Conservation (phyloP, 2,329 filamentous ascomycete genomes). For the Claviceps maximensis region DNA sequence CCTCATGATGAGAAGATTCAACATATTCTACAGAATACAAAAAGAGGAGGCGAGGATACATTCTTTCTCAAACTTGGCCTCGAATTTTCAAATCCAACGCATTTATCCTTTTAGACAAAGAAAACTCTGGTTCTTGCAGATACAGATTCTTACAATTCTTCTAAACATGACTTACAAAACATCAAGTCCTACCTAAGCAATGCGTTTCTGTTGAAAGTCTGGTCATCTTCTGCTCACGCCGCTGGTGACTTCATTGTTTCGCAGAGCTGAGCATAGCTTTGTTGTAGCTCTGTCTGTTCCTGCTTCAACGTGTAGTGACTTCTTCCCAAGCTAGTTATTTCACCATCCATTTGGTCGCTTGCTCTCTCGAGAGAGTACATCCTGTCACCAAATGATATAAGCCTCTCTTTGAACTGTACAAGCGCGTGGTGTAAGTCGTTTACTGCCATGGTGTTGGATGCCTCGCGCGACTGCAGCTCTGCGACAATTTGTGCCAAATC, state of each 20-base stretch:
- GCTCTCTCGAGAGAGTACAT: too few relatives aligned
- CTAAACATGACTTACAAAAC: too few relatives aligned
- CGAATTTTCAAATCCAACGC: too few relatives aligned
- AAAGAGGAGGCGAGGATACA: too few relatives aligned
- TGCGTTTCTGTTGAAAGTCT: too few relatives aligned
- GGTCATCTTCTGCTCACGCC: not conserved
- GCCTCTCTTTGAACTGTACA: not conserved
- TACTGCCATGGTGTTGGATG: not conserved
- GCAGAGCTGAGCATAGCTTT: not conserved
- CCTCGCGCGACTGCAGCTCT: not conserved
- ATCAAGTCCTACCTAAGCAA: too few relatives aligned
- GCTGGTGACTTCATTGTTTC: not conserved
- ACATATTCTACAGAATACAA: too few relatives aligned
- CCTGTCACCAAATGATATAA: not conserved
- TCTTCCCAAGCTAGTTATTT: not conserved
- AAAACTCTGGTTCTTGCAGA: too few relatives aligned
- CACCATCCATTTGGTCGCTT: not conserved
- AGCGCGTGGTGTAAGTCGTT: not conserved
- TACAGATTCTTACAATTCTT: not conserved
- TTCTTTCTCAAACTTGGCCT: too few relatives aligned
- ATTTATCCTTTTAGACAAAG: too few relatives aligned
- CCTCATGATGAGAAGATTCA: too few relatives aligned
- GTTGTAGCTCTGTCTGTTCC: not conserved
- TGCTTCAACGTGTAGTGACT: not conserved
- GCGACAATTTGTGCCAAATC: not conserved